Percentiles rank a stretch among this genome's conserved stretches.
phyloP scores from a whole-genome alignment of 495 filamentous ascomycete species.

The Opeltia flavorubescens region DNA sequence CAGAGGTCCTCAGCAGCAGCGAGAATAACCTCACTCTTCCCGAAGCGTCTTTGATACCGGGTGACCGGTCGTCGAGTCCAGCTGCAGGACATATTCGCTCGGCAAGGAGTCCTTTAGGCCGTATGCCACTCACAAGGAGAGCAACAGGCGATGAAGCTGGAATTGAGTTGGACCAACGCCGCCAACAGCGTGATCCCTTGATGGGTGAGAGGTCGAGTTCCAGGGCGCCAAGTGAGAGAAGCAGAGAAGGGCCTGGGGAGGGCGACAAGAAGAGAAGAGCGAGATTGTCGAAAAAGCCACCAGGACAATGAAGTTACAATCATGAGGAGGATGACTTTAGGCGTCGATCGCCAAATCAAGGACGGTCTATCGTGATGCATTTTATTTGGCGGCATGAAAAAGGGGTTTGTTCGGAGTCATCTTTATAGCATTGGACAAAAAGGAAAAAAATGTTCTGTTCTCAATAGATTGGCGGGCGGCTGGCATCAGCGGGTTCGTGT shows the following conservation, averaged over 20 bases:
- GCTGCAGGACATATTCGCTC: conserved; percentile 5
- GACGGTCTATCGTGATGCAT: no score
- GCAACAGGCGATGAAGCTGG: conserved; percentile 19
- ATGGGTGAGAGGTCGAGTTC: conserved; percentile 1
- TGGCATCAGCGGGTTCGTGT: no score
- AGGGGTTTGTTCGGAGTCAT: no score
- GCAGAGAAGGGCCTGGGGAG: no score
- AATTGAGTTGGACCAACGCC: conserved; percentile 10
- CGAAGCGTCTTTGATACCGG: conserved; percentile 2
- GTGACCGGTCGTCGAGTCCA: conserved; percentile 9
- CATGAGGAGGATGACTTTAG: no score
- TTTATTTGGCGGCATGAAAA: no score
- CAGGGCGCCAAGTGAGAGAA: neutral
- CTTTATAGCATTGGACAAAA: no score
- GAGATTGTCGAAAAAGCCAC: neutral
- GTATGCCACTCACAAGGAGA: conserved; percentile 19
- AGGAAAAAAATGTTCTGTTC: no score
- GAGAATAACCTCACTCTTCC: conserved; percentile 1
- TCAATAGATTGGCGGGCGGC: no score
- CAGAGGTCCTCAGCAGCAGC: neutral
- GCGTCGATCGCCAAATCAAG: no score
- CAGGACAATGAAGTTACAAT: no score
- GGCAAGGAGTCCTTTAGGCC: conserved; percentile 22
- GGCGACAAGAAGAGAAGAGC: neutral
- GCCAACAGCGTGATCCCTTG: neutral